Percentiles rank a stretch among this genome's conserved stretches.
phyloP scores from a whole-genome alignment of 768 basidiomycete genomes.

The Suillus alpinus region DNA sequence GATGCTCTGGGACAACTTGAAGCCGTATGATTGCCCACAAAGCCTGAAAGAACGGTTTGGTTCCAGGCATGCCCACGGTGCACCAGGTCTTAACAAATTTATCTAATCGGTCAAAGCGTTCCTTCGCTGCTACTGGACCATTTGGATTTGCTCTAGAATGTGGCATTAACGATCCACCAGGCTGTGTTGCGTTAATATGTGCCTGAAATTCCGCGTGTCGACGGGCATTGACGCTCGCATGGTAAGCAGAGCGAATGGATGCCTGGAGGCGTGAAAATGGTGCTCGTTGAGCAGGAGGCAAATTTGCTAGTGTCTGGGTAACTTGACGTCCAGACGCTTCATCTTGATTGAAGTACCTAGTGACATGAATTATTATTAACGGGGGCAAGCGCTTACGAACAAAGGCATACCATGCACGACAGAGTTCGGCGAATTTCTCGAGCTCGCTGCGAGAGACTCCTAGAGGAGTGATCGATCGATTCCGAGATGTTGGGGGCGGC shows the following conservation, averaged over 20 bases:
- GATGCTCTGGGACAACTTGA: constrained; percentile 73
- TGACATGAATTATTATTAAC: constrained; percentile 11
- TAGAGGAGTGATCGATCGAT: constrained; percentile 70
- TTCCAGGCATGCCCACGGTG: constrained; percentile 82
- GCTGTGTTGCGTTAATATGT: constrained; percentile 72
- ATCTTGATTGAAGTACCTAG: constrained; percentile 83
- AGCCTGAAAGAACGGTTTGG: constrained; percentile 70
- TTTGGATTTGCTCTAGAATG: constrained; percentile 66
- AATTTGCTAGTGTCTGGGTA: constrained; percentile 76
- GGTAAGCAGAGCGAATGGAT: constrained; percentile 81
- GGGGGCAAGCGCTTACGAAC: constrained; percentile 1
- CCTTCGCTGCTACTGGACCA: constrained; percentile 64
- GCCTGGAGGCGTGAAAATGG: constrained; percentile 86
- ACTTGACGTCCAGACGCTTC: constrained; percentile 74
- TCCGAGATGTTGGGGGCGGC: constrained; percentile 56
- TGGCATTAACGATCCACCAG: constrained; percentile 78
- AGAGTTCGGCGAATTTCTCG: constrained; percentile 74
- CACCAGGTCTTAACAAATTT: constrained; percentile 82
- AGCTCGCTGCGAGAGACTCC: constrained; percentile 65
- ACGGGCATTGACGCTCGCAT: constrained; percentile 73
- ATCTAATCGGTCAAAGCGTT: constrained; percentile 73
- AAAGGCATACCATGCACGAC: constrained; percentile 67
- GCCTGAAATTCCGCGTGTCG: constrained; percentile 84
- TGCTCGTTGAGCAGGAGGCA: constrained; percentile 81
- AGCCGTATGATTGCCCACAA: constrained; percentile 79